Percentiles rank a stretch among this genome's conserved stretches.
Conservation (phyloP, 2,329 filamentous ascomycete genomes). For the Colletotrichum higginsianum region DNA sequence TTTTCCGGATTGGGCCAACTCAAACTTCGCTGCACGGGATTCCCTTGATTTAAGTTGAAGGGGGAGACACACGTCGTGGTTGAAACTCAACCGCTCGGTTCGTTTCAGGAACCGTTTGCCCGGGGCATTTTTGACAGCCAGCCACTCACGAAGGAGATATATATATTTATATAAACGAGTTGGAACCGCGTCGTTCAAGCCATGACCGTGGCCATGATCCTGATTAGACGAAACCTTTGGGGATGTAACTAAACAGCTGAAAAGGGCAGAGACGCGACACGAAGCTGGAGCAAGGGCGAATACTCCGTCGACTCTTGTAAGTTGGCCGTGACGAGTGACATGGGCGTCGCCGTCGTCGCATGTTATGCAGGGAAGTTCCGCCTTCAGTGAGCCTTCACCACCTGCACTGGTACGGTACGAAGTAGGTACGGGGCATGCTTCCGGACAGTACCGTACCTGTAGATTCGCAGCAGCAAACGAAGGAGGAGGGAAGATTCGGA, state of each 20-base stretch:
- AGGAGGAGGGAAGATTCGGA: neutral
- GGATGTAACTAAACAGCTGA: neutral
- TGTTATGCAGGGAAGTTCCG: neutral
- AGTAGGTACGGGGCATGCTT: neutral
- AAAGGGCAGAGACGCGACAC: no score
- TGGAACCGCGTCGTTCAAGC: neutral
- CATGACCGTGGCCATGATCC: no score
- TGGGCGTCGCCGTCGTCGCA: neutral
- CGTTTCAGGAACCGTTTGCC: slow-evolving; percentile 20
- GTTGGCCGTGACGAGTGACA: neutral
- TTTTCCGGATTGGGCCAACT: slow-evolving; percentile 9
- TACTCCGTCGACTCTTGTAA: neutral
- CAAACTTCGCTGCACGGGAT: slow-evolving; percentile 16
- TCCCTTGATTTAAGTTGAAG: neutral
- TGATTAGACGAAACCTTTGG: slow-evolving; percentile 2
- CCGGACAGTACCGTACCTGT: no score
- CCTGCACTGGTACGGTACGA: neutral
- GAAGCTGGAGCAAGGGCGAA: neutral
- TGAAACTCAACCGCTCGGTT: slow-evolving; percentile 21
- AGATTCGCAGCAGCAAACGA: neutral
- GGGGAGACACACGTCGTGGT: neutral
- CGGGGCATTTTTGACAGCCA: slow-evolving; percentile 12
- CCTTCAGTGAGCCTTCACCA: no score
- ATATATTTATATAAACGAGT: no score
- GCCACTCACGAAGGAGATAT: neutral